These are phyloP conservation scores for Cutaneotrichosporon sp. DNA, from an alignment of 1,284 basidiomycete genomes.

Conservation along the genomic window DNA sequence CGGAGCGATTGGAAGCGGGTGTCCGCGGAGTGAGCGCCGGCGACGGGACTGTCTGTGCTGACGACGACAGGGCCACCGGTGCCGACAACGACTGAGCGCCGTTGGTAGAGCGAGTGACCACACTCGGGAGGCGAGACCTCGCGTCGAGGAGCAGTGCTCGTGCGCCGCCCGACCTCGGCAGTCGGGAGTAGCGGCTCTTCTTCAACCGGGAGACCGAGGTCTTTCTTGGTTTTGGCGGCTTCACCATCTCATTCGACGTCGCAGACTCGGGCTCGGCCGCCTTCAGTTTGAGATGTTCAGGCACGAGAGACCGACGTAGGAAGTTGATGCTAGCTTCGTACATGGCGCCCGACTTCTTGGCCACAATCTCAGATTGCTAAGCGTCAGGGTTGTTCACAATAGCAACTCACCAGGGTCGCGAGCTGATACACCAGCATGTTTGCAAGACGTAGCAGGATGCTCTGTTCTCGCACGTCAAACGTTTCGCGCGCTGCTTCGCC, in stretches of 20 bases:
- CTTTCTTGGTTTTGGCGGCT: neutral
- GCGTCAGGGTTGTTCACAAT: neutral
- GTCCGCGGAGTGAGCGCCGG: neutral
- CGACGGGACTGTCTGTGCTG: neutral
- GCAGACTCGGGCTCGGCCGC: neutral
- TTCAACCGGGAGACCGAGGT: neutral
- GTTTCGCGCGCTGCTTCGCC: conserved; percentile 31
- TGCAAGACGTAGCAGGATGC: conserved; percentile 41
- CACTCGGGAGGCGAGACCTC: neutral
- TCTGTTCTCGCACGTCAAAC: conserved; percentile 37
- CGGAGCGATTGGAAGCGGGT: neutral
- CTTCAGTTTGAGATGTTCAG: conserved; percentile 22
- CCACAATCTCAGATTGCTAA: conserved; percentile 39
- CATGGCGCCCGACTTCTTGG: conserved; percentile 37
- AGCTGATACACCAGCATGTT: conserved; percentile 50
- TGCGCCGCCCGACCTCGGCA: neutral
- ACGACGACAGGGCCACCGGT: neutral
- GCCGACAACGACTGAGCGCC: neutral
- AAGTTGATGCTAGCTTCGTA: conserved; percentile 46
- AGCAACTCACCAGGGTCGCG: conserved; percentile 36
- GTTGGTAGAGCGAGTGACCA: neutral
- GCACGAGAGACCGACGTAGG: conserved; percentile 38
- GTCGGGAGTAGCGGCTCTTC: neutral
- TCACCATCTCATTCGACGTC: neutral
- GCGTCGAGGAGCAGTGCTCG: neutral